These are phyloP conservation scores for Teratosphaeria pseudoeucalypti DNA, from an alignment of 2,329 filamentous ascomycete genomes.

Conservation along the genomic window DNA sequence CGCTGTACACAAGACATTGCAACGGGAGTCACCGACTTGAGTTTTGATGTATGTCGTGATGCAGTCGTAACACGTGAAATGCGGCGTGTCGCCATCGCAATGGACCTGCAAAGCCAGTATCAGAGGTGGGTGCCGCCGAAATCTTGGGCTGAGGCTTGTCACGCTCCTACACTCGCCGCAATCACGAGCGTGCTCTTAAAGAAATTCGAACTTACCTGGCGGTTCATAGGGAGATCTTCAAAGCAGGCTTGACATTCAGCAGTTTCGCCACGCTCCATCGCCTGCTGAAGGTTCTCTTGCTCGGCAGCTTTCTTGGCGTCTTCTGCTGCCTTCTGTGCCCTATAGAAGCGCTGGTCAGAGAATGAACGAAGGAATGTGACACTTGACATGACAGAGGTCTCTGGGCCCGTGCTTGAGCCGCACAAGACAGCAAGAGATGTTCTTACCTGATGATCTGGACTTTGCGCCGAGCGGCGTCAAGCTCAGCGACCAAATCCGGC, in stretches of 20 bases:
- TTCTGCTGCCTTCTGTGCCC: slow-evolving; percentile 11
- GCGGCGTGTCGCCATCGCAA: slow-evolving; percentile 49
- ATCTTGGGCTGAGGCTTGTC: neutral
- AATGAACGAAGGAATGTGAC: neutral
- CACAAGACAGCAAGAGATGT: neutral
- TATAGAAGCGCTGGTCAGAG: neutral
- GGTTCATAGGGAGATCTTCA: slow-evolving; percentile 53
- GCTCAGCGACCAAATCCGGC: slow-evolving; percentile 20
- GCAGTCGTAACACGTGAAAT: slow-evolving; percentile 64
- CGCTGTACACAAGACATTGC: slow-evolving; percentile 55
- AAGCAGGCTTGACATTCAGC: slow-evolving; percentile 60
- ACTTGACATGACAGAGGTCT: neutral
- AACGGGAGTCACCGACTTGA: slow-evolving; percentile 58
- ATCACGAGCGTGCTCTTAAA: neutral
- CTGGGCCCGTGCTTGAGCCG: neutral
- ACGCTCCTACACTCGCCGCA: too few species aligned
- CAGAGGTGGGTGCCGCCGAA: neutral
- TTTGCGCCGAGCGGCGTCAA: slow-evolving; percentile 24
- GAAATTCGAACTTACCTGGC: slow-evolving; percentile 36
- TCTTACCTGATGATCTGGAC: slow-evolving; percentile 6
- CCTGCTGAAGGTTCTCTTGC: slow-evolving; percentile 25
- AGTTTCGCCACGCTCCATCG: slow-evolving; percentile 38
- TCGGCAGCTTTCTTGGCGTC: slow-evolving; percentile 20
- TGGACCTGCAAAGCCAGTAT: slow-evolving; percentile 33
- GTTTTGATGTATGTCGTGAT: slow-evolving; percentile 54